Base-by-base conservation (phyloP, 768 basidiomycete species). In the Punctularia strigosozonata region DNA sequence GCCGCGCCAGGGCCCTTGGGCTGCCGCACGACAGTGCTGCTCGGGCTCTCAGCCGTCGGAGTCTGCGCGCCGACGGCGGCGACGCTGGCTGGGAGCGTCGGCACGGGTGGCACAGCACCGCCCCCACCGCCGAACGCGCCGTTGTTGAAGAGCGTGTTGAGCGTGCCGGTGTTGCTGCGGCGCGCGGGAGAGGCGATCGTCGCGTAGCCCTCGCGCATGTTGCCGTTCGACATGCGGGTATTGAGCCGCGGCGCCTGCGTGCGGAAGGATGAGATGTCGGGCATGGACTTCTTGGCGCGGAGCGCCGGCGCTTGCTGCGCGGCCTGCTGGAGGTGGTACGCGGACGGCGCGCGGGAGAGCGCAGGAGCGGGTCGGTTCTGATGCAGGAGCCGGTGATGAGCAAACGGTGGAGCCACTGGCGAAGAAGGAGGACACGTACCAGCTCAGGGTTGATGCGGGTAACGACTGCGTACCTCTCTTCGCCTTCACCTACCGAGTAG, bases 221-320 rank as follows among this genome's bases (percentile, higher is more conserved):
- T 90, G 40, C 86, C 85, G 55, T 88, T 90, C 34, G 86, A 90
- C 14, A 85, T 70, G 43, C 86, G 81, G 13, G 81, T 80, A 41
- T 64, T 75, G 34, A 90, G 71, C 37, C 86, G 80, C 24, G 84
- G 86, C 1, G 80, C 79, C 50, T 80, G 77, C 14, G 78, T 68
- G 44, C 87, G 86, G 46, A 89, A 60, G 13, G 82, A 82, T 63
- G 87, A 87, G 77, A 97, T 79, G 60, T 97, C 90, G 3, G 95
- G 95, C 95, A 98, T 98, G 18, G 90, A 94, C 63, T 95, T 95
- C 69, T 98, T 98, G 59, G 81, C 77, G 30, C 92, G 80, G 39
- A 97, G 72, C 30, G 76, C 66, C 39, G 52, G 63, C 14, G 58
- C 57, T 47, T 64, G 63, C 42, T 60, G 62, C 62, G 68, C 50